phyloP scores from a whole-genome alignment of 257 asterid species.

The Fraxinus excelsior region DNA sequence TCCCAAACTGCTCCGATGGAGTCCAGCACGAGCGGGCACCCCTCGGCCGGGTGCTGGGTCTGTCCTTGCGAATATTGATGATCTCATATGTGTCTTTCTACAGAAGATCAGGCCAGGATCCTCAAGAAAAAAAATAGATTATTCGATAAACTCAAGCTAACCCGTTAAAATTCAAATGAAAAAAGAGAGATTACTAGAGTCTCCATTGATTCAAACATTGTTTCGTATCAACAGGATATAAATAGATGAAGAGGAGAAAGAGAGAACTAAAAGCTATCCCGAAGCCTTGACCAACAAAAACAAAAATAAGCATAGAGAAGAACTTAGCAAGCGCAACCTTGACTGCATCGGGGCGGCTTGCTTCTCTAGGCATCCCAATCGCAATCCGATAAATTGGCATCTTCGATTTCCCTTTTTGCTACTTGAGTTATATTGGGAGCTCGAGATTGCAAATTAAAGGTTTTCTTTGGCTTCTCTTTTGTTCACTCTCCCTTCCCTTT shows the following conservation, averaged over 20 bases:
- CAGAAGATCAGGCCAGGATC: no score
- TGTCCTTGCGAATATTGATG: neutral
- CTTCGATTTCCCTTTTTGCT: neutral
- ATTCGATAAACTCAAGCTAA: neutral
- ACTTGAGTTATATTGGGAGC: neutral
- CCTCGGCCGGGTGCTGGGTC: no score
- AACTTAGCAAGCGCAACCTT: conserved; percentile 40
- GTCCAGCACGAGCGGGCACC: no score
- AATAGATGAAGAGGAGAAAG: neutral
- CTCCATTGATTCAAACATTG: neutral
- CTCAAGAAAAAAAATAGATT: no score
- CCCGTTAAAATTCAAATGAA: no score
- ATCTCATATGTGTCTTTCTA: neutral
- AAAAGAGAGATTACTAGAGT: neutral
- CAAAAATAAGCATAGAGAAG: conserved; percentile 43
- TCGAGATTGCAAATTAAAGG: neutral
- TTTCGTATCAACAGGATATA: neutral
- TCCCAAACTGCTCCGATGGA: no score
- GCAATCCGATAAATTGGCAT: conserved; percentile 37
- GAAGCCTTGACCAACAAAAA: conserved; percentile 42
- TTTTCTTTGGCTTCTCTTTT: neutral
- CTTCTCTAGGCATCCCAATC: conserved; percentile 31
- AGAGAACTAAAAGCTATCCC: conserved; percentile 42
- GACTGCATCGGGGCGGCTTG: conserved; percentile 35
- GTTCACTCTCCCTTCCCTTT: neutral